Conservation (phyloP, 371 early-diverging fungal species). For the Umbelopsis sp. region DNA sequence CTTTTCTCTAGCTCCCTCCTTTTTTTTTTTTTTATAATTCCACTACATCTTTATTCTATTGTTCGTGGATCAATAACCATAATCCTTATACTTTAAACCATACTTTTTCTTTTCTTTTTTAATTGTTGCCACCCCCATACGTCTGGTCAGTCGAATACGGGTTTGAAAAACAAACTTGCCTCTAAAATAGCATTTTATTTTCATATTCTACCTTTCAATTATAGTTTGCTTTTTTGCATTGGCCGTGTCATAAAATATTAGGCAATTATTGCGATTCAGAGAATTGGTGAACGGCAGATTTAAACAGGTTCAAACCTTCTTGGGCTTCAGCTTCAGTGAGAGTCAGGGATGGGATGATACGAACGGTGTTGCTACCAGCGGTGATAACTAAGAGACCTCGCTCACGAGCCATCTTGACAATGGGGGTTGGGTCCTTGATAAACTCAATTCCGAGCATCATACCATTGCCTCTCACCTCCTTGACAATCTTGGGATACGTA, state of each 20-base stretch:
- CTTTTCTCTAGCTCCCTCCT: too few relatives aligned
- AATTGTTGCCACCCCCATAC: too few relatives aligned
- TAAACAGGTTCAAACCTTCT: conserved; percentile 66
- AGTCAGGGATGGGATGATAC: conserved; percentile 88
- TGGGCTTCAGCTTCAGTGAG: conserved; percentile 70
- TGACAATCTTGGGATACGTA: conserved; percentile 59
- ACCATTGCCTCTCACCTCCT: conserved; percentile 85
- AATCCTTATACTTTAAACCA: too few relatives aligned
- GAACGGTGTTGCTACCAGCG: conserved; percentile 88
- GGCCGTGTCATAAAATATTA: background rate
- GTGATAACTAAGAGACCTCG: conserved; percentile 86
- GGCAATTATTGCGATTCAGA: conserved; percentile 20
- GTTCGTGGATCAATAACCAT: too few relatives aligned
- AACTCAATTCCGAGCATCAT: conserved; percentile 83
- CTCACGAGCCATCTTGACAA: conserved; percentile 79
- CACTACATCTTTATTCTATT: too few relatives aligned
- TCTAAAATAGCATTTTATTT: too few relatives aligned
- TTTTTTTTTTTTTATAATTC: too few relatives aligned
- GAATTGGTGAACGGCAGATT: conserved; percentile 62
- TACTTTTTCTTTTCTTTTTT: too few relatives aligned
- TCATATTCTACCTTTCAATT: too few relatives aligned
- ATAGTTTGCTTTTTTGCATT: background rate
- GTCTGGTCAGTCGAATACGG: too few relatives aligned
- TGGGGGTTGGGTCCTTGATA: conserved; percentile 61
- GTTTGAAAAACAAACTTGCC: too few relatives aligned